Base-by-base conservation (phyloP, 768 basidiomycete genomes). In the Lepiota brunneoincarnata region DNA sequence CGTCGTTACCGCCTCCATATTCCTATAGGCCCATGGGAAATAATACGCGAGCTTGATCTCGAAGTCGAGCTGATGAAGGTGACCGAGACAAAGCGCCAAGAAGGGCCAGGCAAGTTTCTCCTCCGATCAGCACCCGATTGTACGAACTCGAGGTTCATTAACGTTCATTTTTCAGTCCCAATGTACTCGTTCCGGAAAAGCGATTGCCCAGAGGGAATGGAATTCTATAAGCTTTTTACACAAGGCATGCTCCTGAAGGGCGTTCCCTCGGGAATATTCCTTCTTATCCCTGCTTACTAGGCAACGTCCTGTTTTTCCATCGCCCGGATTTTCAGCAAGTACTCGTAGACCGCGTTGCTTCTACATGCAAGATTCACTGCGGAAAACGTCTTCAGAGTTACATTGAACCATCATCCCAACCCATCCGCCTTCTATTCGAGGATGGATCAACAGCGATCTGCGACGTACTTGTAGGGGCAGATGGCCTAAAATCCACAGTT, bases 241-340 rank as follows among this genome's bases (percentile, higher is more conserved):
- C 50, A 56, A n/a, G 55, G 55, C 46, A 42, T n/a, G 48, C 17
- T 7, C 12, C 7, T 47, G 36, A 41, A 39, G n/a, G 24, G 43
- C 47, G 39, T 35, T 36, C 34, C 20, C 24, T 37, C 54, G 34
- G 23, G 20, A 21, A 47, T 2, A 2, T 39, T 53, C 59, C 56
- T 57, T 40, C 58, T 24, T 24, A 58, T 38, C 26, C 18, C 36
- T 51, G 40, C 51, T 40, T 31, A 34, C 37, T 61, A 83, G 82
- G 82, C 18, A 65, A 69, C 50, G 46, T 82, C 55, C 70, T 81
- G 57, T 66, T 69, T 54, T 73, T 89, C 57, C 87, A 87, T 64
- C 81, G 87, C 17, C 76, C 84, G 18, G 84, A 87, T 58, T 86
- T 89, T 59, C 85, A 87, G 52, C 65, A 69, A 18, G 76, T 75